Evolutionary conservation across 2,329 filamentous ascomycete genomes (phyloP).

Genomic region (Teratosphaeria nubilosa): DNA sequence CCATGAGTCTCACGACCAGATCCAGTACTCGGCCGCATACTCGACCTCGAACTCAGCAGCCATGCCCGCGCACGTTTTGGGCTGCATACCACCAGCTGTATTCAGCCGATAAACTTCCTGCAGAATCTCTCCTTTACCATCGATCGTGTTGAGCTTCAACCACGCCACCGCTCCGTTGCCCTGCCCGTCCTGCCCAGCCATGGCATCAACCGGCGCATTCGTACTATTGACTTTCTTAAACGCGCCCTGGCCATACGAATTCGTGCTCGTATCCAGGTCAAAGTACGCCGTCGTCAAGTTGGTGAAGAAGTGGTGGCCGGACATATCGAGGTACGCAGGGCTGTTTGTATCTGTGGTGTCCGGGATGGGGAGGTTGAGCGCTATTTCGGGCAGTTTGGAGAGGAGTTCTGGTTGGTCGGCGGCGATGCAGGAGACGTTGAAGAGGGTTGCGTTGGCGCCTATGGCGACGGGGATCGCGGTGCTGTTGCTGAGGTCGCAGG

Average conservation of each 20-base stretch:
- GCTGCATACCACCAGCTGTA: slow-evolving; percentile 71
- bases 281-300: slow-evolving; percentile 66
- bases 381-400: slow-evolving; percentile 52
- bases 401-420: slow-evolving; percentile 59
- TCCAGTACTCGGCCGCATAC: slow-evolving; percentile 76
- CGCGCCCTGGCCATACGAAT: slow-evolving; percentile 48
- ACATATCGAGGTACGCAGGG: slow-evolving; percentile 52
- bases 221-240: slow-evolving; percentile 53
- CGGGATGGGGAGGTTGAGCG: slow-evolving; percentile 51
- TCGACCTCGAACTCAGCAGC: slow-evolving; percentile 57
- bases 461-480: slow-evolving; percentile 52
- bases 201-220: slow-evolving; percentile 52
- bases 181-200: slow-evolving; percentile 45
- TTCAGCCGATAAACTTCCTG: slow-evolving; percentile 73
- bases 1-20: slow-evolving; percentile 11
- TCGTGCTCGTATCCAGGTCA: slow-evolving; percentile 52
- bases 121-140: slow-evolving; percentile 47
- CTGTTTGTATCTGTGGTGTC: slow-evolving; percentile 23
- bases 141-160: slow-evolving; percentile 56
- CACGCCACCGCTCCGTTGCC: slow-evolving; percentile 66
- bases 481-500: slow-evolving; percentile 52
- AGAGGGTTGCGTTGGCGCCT: slow-evolving; percentile 75
- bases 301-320: slow-evolving; percentile 74
- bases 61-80: slow-evolving; percentile 60
- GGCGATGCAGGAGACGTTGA: slow-evolving; percentile 75